Evolutionary conservation across 495 filamentous ascomycete genomes (phyloP), one percentile per base, ranked within the genome.

Genomic region (Daldinia caldariorum): DNA sequence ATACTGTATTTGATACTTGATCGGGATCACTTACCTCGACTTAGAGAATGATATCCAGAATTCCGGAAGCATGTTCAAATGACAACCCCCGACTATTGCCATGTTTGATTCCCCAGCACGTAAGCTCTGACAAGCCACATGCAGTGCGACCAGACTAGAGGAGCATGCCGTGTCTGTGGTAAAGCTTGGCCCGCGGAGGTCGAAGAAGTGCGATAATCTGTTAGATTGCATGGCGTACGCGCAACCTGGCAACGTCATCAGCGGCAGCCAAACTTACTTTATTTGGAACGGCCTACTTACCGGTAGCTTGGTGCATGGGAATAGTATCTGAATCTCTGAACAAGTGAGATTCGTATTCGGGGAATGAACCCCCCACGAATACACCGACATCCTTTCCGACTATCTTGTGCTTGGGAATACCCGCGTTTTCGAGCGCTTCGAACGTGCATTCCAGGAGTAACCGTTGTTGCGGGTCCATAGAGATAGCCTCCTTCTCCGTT

Each of bases 161-260:
- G 93, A 96, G 75, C 94, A 97, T 29, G 93, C 93, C 2, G 94
- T 97, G 75, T 97, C 94, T 20, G 94, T 85, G 31, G 90, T 94
- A 74, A 92, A 91, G 61, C 90, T 82, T 0, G 83, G 81, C 3
- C 88, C 86, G 51, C 84, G 79, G 70, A 86, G 81, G 69, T 87
- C 83, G 65, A 87, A 87, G 69, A 85, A 86, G 55, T 87, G 83
- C 0, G 86, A 84, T 58, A 88, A 83, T n/a, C 93, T 87, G 71
- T 89, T 89, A 22, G 86, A 85, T 39, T 88, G 82, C 61, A 89
- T 84, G 2, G 80, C 77, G 49, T 82, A 82, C 63, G 80, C 82
- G 49, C 78, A 79, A 20, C 79, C 79, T 32, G 88, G 86, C 58
- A 37, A 90, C 51, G 61, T 75, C 49, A 67, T 67, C 61, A 74